A percentile compares a stretch with the other conserved stretches of the same genome.
Evolutionary conservation across 208 protist genomes (phyloP).

Genomic region (Trichomonas vaginalis): DNA sequence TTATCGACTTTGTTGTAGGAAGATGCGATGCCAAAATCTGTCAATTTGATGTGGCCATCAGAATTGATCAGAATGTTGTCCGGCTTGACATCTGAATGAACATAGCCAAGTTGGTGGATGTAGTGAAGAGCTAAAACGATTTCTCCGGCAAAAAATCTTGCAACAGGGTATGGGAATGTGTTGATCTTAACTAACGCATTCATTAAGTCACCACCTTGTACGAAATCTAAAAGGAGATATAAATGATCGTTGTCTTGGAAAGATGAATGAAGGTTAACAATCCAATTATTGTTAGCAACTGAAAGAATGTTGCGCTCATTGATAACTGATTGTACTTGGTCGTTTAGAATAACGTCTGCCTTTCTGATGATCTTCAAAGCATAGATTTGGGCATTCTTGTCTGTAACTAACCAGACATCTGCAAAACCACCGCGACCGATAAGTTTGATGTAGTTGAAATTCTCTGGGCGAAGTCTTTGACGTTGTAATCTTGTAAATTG

Average conservation of each 20-base stretch:
- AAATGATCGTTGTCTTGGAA: constrained; percentile 36
- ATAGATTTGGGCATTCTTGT: not conserved
- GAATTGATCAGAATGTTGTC: constrained; percentile 1
- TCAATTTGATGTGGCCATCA: not conserved
- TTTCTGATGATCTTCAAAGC: not conserved
- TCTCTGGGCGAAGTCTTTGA: not conserved
- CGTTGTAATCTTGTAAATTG: not conserved
- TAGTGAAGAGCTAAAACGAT: not conserved
- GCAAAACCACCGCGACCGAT: not conserved
- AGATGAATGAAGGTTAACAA: constrained; percentile 48
- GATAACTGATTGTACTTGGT: constrained; percentile 34
- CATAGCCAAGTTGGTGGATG: not conserved
- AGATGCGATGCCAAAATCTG: not conserved
- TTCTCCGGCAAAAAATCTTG: not conserved
- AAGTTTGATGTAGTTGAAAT: not conserved
- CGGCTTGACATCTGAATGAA: constrained; percentile 23
- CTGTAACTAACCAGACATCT: not conserved
- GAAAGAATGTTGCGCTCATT: constrained; percentile 43
- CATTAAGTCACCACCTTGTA: constrained; percentile 2
- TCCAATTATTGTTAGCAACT: constrained; percentile 33
- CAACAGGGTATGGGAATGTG: not conserved
- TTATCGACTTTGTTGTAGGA: not conserved
- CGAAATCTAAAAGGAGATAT: not conserved
- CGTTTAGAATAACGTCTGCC: not conserved
- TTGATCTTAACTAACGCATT: not conserved